Conservation (phyloP, 179 eudicot genomes). For the Sideroxylon spinosum region DNA sequence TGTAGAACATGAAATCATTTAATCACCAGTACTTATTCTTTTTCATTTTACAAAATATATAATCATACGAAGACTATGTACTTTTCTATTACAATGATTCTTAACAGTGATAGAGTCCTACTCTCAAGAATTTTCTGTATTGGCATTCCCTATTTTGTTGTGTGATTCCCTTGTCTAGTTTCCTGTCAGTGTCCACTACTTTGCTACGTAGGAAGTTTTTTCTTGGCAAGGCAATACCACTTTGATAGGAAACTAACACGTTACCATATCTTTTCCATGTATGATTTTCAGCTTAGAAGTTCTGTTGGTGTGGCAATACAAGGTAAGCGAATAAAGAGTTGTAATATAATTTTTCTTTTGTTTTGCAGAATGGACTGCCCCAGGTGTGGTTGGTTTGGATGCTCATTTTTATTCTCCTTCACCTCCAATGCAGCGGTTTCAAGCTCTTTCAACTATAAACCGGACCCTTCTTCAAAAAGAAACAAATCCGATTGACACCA, state of each 20-base stretch:
- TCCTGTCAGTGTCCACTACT: background rate
- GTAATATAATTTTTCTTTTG: background rate
- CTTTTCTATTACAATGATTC: background rate
- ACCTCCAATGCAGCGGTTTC: slow-evolving; percentile 41
- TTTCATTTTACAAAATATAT: background rate
- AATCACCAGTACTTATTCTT: background rate
- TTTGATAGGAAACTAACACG: background rate
- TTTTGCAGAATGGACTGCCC: slow-evolving; percentile 38
- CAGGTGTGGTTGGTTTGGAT: slow-evolving; percentile 33
- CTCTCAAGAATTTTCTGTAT: background rate
- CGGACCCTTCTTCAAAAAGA: slow-evolving; percentile 32
- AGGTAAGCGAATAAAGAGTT: background rate
- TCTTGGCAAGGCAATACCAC: background rate
- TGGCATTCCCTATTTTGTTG: background rate
- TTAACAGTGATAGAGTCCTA: background rate
- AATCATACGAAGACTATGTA: background rate
- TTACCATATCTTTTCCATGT: background rate
- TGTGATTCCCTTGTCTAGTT: background rate
- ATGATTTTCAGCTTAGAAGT: too few species aligned
- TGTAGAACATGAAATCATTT: background rate
- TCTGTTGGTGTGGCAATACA: too few species aligned
- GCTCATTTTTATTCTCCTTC: slow-evolving; percentile 44
- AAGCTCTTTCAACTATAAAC: slow-evolving; percentile 43
- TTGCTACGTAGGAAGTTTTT: background rate
- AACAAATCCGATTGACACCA: slow-evolving; percentile 30